These are phyloP conservation scores for Cercospora zeae-maydis DNA, from an alignment of 2,329 filamentous ascomycete genomes.

Conservation along the genomic window DNA sequence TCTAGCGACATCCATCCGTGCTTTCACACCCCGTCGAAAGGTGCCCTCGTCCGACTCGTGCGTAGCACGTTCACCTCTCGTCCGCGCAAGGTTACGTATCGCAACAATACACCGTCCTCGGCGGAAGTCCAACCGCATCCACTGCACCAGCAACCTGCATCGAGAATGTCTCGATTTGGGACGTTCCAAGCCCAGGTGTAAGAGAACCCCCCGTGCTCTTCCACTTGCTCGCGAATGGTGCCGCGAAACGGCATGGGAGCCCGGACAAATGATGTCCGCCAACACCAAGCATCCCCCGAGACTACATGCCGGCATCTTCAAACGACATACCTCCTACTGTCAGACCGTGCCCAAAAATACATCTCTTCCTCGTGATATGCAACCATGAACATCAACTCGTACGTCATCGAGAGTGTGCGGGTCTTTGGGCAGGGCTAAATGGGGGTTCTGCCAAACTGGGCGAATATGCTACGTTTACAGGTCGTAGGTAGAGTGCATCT, in stretches of 20 bases:
- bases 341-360: neutral
- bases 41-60: neutral
- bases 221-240: neutral
- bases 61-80: neutral
- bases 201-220: neutral
- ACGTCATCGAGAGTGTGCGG: neutral
- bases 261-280: no score
- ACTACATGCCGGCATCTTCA: no score
- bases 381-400: neutral
- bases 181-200: neutral
- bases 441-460: neutral
- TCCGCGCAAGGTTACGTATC: neutral
- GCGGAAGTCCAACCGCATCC: neutral
- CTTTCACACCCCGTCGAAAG: no score
- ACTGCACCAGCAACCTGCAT: neutral
- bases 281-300: no score
- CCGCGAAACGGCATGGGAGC: no score
- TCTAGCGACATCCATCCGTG: neutral
- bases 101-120: neutral
- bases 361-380: neutral
- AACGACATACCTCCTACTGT: neutral
- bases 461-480: neutral
- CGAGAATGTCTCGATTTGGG: neutral
- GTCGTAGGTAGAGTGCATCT: no score
- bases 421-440: neutral